Conservation (phyloP, 257 asterid species). For the Capsicum chinense region DNA sequence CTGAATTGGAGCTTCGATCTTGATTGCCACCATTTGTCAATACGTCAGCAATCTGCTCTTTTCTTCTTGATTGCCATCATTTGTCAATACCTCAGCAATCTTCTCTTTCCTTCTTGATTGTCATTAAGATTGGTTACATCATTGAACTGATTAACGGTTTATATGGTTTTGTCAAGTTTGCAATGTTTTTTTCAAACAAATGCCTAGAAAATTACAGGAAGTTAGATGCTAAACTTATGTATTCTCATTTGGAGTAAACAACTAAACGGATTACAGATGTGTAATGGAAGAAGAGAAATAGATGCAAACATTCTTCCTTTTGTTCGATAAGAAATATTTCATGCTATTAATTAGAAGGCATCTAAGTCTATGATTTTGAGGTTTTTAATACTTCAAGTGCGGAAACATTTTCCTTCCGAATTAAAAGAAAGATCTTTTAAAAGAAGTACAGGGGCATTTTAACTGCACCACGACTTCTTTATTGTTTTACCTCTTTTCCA, state of each 20-base stretch:
- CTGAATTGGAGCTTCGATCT: background rate
- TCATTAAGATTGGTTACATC: constrained; percentile 4
- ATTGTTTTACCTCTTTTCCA: background rate
- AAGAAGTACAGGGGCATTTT: background rate
- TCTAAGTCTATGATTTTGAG: background rate
- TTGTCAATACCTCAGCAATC: background rate
- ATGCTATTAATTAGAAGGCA: background rate
- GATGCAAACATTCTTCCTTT: background rate
- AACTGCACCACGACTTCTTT: background rate
- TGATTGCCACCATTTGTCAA: constrained; percentile 1
- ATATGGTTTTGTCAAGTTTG: background rate
- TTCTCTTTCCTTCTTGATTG: background rate
- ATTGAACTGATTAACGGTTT: constrained; percentile 12
- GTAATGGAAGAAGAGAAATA: constrained; percentile 13
- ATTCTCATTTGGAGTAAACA: constrained; percentile 19
- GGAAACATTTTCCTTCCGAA: background rate
- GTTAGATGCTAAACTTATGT: constrained; percentile 4
- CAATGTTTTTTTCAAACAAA: background rate
- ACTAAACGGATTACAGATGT: background rate
- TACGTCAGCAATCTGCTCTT: background rate
- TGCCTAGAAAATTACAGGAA: constrained; percentile 9
- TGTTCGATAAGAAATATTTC: background rate
- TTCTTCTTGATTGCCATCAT: too few relatives aligned
- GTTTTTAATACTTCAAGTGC: background rate
- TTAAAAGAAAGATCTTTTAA: background rate